Conservation (phyloP, 257 asterid genomes). For the Cinchona pubescens region DNA sequence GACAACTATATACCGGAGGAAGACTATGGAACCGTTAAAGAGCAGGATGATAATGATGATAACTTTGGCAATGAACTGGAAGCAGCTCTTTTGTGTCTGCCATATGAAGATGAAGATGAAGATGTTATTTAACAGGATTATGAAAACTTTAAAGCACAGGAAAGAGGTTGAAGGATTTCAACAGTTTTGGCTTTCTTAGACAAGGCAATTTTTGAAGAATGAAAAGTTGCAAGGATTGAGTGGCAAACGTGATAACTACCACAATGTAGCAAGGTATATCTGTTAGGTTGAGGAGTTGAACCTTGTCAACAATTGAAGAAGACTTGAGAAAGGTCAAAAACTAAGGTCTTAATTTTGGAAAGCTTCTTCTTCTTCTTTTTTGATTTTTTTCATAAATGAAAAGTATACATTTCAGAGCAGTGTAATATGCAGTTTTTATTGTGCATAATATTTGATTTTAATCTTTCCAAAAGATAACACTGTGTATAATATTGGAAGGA, state of each 20-base stretch:
- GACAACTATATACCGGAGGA: background rate
- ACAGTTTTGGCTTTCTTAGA: too few relatives aligned
- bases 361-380: too few relatives aligned
- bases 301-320: background rate
- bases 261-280: background rate
- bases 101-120: slow-evolving; percentile 16
- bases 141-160: background rate
- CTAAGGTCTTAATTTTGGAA: background rate
- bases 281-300: background rate
- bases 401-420: background rate
- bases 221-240: background rate
- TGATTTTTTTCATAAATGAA: background rate
- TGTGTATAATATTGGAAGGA: too few relatives aligned
- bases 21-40: background rate
- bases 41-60: slow-evolving; percentile 17
- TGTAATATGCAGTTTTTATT: background rate
- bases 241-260: background rate
- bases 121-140: background rate
- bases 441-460: background rate
- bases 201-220: background rate
- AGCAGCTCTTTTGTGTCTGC: slow-evolving; percentile 21
- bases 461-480: background rate
- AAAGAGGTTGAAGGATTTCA: background rate
- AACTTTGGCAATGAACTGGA: slow-evolving; percentile 39
- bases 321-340: background rate